A percentile compares a stretch with the other conserved stretches of the same genome.
These are phyloP conservation scores for Penicillium canescens DNA, from an alignment of 495 filamentous ascomycete species.

Conservation along the genomic window DNA sequence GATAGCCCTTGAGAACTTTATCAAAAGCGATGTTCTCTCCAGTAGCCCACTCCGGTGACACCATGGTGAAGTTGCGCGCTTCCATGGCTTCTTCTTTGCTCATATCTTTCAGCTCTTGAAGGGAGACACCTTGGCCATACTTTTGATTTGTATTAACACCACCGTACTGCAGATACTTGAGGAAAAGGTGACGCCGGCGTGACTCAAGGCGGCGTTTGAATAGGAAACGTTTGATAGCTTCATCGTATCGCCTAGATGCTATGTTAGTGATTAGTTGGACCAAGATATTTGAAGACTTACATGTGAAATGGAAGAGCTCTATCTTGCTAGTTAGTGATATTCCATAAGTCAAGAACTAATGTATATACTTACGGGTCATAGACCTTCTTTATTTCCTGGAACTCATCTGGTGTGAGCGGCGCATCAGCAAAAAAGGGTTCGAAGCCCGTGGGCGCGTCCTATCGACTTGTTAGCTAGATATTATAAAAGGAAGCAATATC, in stretches of 20 bases:
- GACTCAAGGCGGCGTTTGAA: constrained; percentile 70
- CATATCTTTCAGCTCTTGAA: constrained; percentile 52
- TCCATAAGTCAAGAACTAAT: not conserved
- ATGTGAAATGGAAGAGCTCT: constrained; percentile 39
- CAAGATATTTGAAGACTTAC: constrained; percentile 27
- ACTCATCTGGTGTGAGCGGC: constrained; percentile 70
- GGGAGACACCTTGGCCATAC: constrained; percentile 63
- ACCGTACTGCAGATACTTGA: constrained; percentile 79
- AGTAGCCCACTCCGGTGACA: constrained; percentile 17
- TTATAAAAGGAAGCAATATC: not conserved
- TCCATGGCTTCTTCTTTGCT: constrained; percentile 63
- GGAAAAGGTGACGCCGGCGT: constrained; percentile 63
- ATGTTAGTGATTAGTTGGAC: not conserved
- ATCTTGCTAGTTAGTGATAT: constrained; percentile 15
- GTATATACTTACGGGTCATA: constrained; percentile 42
- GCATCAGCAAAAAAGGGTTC: constrained; percentile 75
- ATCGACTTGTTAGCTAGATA: constrained; percentile 7
- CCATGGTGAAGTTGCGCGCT: constrained; percentile 29
- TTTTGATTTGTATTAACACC: constrained; percentile 69
- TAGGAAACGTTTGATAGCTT: constrained; percentile 79
- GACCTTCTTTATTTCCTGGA: constrained; percentile 56
- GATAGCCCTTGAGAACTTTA: constrained; percentile 71
- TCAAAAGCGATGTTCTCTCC: constrained; percentile 75
- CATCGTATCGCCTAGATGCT: constrained; percentile 69
- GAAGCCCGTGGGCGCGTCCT: constrained; percentile 59